Percentiles rank a stretch among this genome's conserved stretches.
Evolutionary conservation across 2,329 filamentous ascomycete species (phyloP).

Genomic region (Aspergillus felis): DNA sequence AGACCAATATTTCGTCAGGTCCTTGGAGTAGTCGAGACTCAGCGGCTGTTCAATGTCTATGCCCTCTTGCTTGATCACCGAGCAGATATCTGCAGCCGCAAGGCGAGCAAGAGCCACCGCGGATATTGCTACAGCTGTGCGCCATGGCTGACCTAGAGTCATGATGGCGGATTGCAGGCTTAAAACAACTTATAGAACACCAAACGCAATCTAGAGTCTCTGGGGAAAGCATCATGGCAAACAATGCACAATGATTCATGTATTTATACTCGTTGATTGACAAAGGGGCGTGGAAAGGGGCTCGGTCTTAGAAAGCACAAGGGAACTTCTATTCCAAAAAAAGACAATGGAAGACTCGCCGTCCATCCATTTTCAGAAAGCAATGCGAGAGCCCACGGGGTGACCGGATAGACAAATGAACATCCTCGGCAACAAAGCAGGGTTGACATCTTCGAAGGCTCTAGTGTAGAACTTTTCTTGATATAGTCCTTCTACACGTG

Average conservation of each 20-base stretch:
- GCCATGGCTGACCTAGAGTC: conserved; percentile 15
- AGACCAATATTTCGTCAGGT: conserved; percentile 47
- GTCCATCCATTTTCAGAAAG: background rate
- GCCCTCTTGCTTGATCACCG: conserved; percentile 30
- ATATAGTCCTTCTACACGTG: too few species aligned
- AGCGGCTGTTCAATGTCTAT: conserved; percentile 33
- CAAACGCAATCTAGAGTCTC: background rate
- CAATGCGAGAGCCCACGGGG: background rate
- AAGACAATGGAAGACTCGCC: too few species aligned
- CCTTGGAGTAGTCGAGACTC: conserved; percentile 32
- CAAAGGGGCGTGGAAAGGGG: too few species aligned
- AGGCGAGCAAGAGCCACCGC: conserved; percentile 17
- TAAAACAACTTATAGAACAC: background rate
- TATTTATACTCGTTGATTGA: too few species aligned
- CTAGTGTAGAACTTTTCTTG: background rate
- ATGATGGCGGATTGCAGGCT: conserved; percentile 11
- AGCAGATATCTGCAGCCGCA: conserved; percentile 36
- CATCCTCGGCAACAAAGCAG: background rate
- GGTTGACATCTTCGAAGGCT: background rate
- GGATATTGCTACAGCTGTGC: conserved; percentile 12
- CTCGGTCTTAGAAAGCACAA: too few species aligned
- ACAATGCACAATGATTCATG: background rate
- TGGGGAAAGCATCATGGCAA: background rate
- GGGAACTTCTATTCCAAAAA: too few species aligned
- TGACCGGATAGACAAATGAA: background rate